Evolutionary conservation across 2,329 filamentous ascomycete species (phyloP).

Genomic region (Fusarium pininemorale): DNA sequence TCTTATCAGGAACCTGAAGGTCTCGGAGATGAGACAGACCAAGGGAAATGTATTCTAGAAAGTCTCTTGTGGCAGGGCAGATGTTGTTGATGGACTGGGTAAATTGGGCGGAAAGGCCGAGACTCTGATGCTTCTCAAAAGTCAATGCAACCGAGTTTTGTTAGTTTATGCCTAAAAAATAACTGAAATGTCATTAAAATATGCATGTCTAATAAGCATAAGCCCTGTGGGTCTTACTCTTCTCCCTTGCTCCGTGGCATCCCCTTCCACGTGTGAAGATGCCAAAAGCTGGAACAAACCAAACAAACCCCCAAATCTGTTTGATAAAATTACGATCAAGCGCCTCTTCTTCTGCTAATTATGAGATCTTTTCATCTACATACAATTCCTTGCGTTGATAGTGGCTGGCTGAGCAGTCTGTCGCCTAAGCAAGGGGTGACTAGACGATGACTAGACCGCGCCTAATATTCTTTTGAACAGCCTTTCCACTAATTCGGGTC

Average conservation of each 20-base stretch:
- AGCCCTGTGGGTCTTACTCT: background rate
- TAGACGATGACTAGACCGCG: background rate
- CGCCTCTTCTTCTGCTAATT: accelerated
- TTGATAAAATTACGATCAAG: background rate
- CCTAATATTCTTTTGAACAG: background rate
- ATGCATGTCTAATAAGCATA: background rate
- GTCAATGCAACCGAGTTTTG: background rate
- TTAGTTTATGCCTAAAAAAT: background rate
- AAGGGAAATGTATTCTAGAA: slow-evolving; percentile 27
- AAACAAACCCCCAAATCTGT: accelerated
- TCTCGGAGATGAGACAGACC: slow-evolving; percentile 29
- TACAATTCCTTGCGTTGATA: background rate
- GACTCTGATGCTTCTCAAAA: background rate
- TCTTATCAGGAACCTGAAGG: slow-evolving; percentile 32
- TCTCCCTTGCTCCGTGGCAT: background rate
- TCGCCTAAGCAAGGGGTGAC: background rate
- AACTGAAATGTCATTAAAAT: background rate
- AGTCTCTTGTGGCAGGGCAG: background rate
- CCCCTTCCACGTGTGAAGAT: background rate
- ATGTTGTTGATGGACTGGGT: background rate
- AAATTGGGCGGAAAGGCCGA: background rate
- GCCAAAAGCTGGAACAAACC: background rate
- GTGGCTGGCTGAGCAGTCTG: background rate
- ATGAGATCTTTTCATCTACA: background rate
- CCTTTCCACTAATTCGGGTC: background rate